Base-by-base conservation (phyloP, 2,329 filamentous ascomycete species). In the Hyphodiscus sp. region DNA sequence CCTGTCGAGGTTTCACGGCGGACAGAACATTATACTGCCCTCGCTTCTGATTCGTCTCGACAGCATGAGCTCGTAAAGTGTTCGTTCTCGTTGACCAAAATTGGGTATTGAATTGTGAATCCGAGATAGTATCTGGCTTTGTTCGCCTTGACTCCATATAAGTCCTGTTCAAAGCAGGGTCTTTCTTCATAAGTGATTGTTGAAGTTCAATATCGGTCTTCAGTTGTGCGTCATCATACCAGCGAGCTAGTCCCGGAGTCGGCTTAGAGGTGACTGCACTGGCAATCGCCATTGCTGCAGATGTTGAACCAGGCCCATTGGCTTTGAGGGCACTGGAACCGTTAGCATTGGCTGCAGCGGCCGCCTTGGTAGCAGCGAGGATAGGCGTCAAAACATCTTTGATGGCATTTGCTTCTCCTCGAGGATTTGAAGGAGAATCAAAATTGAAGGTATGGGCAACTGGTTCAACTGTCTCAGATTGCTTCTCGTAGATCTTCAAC, bases 1-100 rank as follows among this genome's bases (percentile, higher is more conserved):
- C 83, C 6, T 86, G 82, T 51, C 85, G 82, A 7, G 89, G 87
- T 67, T 95, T 96, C 62, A 97, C 84, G 18, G 88, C 87, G 0
- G 94, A 91, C 18, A 99, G 76, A 7, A 97, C 91, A 63, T 99
- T 97, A 72, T 96, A 96, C 2, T 90, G 84, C 6, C 92, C 94
- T 60, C 88, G 86, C 62, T 85, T 87, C 73, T 99, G 95, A 55
- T 82, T 84, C 52, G 81, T 84, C 70, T 97, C 91, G 45, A 96
- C 94, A 1, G 91, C 91, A 72, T 96, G 89, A 0, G 92, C 87
- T 13, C 94, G 87, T 29, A 99, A 78, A 30, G 96, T 75, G 68
- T 90, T 90, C 46, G 91, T 81, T 45, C 95, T 81, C 1, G 90
- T 89, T 1, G 90, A 89, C 94, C 94, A 99, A 73, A 99, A 99